Percentiles rank a stretch among this genome's conserved stretches.
Conservation (phyloP, 345 rosid genomes). For the Aethionema arabicum region DNA sequence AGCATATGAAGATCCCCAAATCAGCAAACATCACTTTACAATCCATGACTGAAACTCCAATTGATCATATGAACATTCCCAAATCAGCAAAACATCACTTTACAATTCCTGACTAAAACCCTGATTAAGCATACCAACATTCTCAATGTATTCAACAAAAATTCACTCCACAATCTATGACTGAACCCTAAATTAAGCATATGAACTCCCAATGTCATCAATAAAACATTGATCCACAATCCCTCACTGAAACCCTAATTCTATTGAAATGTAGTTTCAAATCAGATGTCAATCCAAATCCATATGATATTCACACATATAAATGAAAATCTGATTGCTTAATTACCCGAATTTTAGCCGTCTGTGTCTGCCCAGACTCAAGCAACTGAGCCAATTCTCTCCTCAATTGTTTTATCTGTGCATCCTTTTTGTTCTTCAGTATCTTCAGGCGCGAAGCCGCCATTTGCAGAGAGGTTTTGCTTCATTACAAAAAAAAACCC, state of each 20-base stretch:
- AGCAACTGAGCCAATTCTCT: conserved; percentile 79
- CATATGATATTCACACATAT: not conserved
- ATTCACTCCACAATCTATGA: too few relatives aligned
- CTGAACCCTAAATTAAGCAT: too few relatives aligned
- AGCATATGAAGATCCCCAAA: too few relatives aligned
- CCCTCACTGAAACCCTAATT: conserved; percentile 1
- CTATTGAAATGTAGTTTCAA: not conserved
- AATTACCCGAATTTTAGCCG: conserved; percentile 76
- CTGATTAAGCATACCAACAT: too few relatives aligned
- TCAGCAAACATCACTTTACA: too few relatives aligned
- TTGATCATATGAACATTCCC: too few relatives aligned
- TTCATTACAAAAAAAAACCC: conserved; percentile 35
- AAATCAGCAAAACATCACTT: too few relatives aligned
- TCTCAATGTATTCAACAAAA: too few relatives aligned
- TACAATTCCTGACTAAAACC: too few relatives aligned
- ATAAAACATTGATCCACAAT: not conserved
- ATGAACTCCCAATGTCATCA: too few relatives aligned
- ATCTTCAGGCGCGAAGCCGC: conserved; percentile 74
- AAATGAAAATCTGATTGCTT: not conserved
- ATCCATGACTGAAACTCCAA: too few relatives aligned
- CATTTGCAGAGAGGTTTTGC: conserved; percentile 77
- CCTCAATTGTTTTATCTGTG: conserved; percentile 63
- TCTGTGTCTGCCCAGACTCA: conserved; percentile 77
- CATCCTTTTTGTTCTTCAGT: conserved; percentile 68
- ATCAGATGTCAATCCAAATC: not conserved